Conservation (phyloP, 805 yeast species). For the Millerago galiae region DNA sequence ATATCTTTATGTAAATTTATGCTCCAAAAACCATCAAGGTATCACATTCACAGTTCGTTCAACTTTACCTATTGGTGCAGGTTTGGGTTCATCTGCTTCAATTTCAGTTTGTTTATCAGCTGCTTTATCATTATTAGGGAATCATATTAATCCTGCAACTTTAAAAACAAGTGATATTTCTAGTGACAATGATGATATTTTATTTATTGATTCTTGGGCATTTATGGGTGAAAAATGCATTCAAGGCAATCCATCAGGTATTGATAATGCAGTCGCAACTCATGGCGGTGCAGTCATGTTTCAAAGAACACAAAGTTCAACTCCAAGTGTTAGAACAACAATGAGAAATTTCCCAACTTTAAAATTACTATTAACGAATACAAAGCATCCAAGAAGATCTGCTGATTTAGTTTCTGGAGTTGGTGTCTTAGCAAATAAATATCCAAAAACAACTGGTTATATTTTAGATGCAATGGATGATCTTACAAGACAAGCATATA, state of each 20-base stretch:
- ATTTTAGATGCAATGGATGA: constrained; percentile 73
- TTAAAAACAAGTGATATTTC: constrained; percentile 30
- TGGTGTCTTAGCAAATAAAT: constrained; percentile 42
- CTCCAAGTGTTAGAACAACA: constrained; percentile 58
- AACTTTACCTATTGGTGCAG: constrained; percentile 93
- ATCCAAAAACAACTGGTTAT: constrained; percentile 48
- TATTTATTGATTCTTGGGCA: constrained; percentile 80
- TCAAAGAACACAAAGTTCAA: constrained; percentile 50
- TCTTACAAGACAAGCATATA: constrained; percentile 67
- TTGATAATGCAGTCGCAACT: constrained; percentile 94
- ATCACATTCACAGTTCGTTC: constrained; percentile 64
- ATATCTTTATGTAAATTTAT: constrained; percentile 62
- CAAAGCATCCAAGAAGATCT: constrained; percentile 82
- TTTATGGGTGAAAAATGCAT: constrained; percentile 91
- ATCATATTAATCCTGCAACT: constrained; percentile 39
- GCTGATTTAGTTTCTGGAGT: constrained; percentile 79
- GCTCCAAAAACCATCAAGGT: constrained; percentile 42
- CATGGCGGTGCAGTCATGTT: constrained; percentile 94
- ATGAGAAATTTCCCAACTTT: constrained; percentile 72
- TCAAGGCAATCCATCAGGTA: constrained; percentile 95
- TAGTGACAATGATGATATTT: constrained; percentile 35
- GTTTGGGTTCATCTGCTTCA: constrained; percentile 91
- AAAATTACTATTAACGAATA: constrained; percentile 72
- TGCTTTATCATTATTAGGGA: constrained; percentile 60
- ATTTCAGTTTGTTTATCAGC: constrained; percentile 78